Base-by-base conservation (phyloP, 169 alveolate genomes). In the Plasmodium chabaudi region DNA sequence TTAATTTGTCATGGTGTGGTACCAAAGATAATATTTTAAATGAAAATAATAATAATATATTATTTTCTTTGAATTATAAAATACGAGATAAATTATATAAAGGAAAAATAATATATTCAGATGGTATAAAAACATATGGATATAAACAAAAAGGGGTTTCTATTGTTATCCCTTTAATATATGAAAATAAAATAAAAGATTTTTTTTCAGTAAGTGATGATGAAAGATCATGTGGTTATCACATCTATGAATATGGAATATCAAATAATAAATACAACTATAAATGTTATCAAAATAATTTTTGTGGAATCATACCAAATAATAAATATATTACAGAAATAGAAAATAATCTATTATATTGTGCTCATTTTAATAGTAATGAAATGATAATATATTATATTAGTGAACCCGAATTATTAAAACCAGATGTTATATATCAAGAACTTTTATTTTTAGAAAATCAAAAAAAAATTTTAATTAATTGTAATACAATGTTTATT, bases 61-160 rank as follows among this genome's bases (percentile, higher is more conserved):
- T 34, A 19, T 75, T 75, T 65, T 75, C 88, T 15, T 74, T 75
- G 2, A 74, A 75, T 63, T 65, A 75, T 53, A 47, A 74, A 55
- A 65, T 46, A 1, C 23, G 88, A 61, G 88, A 75, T 9, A 75
- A 75, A 39, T 44, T 55, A 12, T 15, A 13, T 4, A 47, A 39
- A 21, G 88, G 44, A 27, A 12, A 9, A 19, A 17, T 47, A 44
- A 10, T 19, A 9, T 9, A 61, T 53, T 15, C 23, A 55, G 63
- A 75, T 75, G 88, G 88, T 2, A 74, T 61, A 75, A 44, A 61
- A 9, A 21, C 63, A 15, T 75, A 75, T 75, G 88, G 15, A 19
- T 75, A 75, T 61, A 34, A 12, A 12, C 12, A 63, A 17, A 75
- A 75, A 34, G 69, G 46, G 0, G 17, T 75, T 61, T 9, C 69